Evolutionary conservation across 1,284 basidiomycete genomes (phyloP).

Genomic region (Trichosporon coremiiforme): DNA sequence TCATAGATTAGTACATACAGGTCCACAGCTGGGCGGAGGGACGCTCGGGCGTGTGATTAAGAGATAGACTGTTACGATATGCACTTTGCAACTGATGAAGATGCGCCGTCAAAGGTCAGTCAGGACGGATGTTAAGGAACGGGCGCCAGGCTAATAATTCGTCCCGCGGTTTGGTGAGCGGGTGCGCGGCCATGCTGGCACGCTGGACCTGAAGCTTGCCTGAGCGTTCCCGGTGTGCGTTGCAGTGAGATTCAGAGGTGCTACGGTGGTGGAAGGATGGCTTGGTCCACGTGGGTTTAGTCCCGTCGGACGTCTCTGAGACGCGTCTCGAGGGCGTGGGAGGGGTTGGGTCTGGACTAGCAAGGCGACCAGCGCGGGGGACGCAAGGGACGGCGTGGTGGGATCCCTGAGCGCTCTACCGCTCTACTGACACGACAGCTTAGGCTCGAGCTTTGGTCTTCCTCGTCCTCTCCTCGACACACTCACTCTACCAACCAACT

Average conservation of each 20-base stretch:
- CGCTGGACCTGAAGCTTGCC: background rate
- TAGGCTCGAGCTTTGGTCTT: constrained; percentile 19
- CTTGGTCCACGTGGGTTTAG: background rate
- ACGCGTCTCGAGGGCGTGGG: constrained; percentile 10
- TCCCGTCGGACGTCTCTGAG: background rate
- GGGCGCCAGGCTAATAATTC: background rate
- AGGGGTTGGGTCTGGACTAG: background rate
- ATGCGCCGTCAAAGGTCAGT: background rate
- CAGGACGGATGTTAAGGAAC: background rate
- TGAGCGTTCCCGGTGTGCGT: background rate
- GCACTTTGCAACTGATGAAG: constrained; percentile 3
- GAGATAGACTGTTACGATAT: constrained; percentile 12
- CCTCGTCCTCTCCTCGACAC: background rate
- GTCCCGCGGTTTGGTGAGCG: background rate
- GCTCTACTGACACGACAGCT: constrained; percentile 20
- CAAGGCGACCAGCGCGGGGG: background rate
- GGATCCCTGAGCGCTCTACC: constrained; percentile 16
- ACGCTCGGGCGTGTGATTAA: constrained; percentile 6
- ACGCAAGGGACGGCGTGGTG: constrained; percentile 18
- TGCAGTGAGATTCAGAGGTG: background rate
- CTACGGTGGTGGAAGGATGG: background rate
- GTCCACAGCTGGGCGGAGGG: constrained; percentile 6
- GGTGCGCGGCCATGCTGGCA: background rate
- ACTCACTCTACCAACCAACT: background rate
- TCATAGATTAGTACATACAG: constrained; percentile 19